Percentiles rank a stretch among this genome's conserved stretches.
phyloP scores from a whole-genome alignment of 2,329 filamentous ascomycete species.

The Neurospora sp. region DNA sequence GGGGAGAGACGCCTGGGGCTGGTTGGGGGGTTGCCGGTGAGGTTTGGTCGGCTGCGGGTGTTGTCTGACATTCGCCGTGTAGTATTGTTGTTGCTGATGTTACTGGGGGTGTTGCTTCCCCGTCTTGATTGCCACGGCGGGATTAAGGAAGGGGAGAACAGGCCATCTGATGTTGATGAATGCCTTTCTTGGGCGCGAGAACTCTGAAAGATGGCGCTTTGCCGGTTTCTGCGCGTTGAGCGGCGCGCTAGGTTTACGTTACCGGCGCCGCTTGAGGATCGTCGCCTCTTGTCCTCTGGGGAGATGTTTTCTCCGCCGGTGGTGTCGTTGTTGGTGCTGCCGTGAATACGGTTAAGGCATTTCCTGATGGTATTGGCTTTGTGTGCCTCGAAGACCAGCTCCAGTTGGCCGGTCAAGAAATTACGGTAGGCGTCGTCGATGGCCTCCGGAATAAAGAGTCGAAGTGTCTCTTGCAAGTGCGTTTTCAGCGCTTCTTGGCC shows the following conservation, averaged over 20 bases:
- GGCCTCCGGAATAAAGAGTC: conserved; percentile 11
- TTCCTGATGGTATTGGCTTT: conserved; percentile 13
- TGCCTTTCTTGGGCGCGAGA: not conserved
- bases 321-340: not conserved
- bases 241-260: not conserved
- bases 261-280: not conserved
- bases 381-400: conserved; percentile 16
- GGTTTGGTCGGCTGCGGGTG: not conserved
- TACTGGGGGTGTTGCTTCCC: not conserved
- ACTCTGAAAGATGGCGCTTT: conserved; percentile 10
- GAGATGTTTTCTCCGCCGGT: not conserved
- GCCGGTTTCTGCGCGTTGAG: conserved; percentile 10
- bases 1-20: not conserved
- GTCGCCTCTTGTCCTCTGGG: not conserved
- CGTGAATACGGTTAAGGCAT: not conserved
- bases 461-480: conserved; percentile 13
- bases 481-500: conserved; percentile 12
- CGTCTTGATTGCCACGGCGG: not conserved
- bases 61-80: not conserved
- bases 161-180: not conserved
- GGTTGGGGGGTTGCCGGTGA: conserved; percentile 1
- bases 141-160: not conserved
- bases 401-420: conserved; percentile 16
- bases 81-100: not conserved
- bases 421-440: conserved; percentile 13